These are phyloP conservation scores for Cladorrhinum sp. DNA, from an alignment of 2,329 filamentous ascomycete genomes.

Conservation along the genomic window DNA sequence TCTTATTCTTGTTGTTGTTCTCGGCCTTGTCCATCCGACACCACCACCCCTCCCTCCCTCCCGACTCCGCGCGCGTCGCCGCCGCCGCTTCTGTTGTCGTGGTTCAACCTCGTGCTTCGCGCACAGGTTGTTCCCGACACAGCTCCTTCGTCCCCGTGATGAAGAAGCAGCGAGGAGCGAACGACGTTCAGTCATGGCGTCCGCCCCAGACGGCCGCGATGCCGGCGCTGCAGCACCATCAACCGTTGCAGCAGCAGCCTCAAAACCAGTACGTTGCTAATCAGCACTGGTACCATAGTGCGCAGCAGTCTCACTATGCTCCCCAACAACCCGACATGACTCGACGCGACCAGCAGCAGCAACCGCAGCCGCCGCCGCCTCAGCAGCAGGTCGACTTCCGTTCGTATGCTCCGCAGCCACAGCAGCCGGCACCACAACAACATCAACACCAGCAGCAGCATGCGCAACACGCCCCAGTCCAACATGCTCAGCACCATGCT, in stretches of 20 bases:
- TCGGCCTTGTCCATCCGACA: background rate
- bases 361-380: conserved; percentile 31
- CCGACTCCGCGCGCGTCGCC: conserved; percentile 12
- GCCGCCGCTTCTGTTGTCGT: conserved; percentile 17
- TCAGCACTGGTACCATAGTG: conserved; percentile 31
- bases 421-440: conserved; percentile 32
- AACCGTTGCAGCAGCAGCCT: conserved; percentile 31
- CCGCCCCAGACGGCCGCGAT: conserved; percentile 29
- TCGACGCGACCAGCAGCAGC: conserved; percentile 27
- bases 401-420: conserved; percentile 24
- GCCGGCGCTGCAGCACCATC: conserved; percentile 33
- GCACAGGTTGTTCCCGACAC: conserved; percentile 26
- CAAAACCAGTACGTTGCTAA: conserved; percentile 36
- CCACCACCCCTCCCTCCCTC: background rate
- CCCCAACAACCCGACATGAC: conserved; percentile 50
- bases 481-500: conserved; percentile 33
- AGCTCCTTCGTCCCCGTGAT: conserved; percentile 19
- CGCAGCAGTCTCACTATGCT: conserved; percentile 41
- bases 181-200: conserved; percentile 31
- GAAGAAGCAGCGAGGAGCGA: conserved; percentile 28
- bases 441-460: conserved; percentile 34
- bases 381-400: conserved; percentile 26
- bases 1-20: conserved; percentile 8
- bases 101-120: conserved; percentile 26
- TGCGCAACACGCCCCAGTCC: conserved; percentile 19